Conservation (phyloP, 1,139 yeast genomes). For the Geotrichum cucujoidarum region DNA sequence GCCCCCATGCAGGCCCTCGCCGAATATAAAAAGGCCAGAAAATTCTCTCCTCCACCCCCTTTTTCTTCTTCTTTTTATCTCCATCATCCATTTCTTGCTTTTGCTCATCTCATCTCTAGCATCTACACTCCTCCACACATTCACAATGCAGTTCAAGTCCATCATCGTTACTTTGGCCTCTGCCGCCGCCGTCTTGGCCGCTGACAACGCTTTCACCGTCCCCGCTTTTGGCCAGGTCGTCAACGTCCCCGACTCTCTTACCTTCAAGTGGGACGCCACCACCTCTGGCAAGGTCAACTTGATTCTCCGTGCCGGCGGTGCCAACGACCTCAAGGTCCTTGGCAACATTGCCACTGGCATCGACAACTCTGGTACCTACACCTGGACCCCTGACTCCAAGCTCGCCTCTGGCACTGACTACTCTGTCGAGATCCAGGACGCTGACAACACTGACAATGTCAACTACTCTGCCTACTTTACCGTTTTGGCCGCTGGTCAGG, state of each 20-base stretch:
- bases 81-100: too few species aligned
- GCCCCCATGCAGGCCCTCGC: too few species aligned
- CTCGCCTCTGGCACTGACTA: conserved; percentile 30
- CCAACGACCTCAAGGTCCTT: conserved; percentile 27
- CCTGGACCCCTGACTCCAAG: conserved; percentile 31
- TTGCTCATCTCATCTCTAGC: too few species aligned
- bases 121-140: too few species aligned
- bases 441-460: conserved; percentile 15
- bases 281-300: conserved; percentile 32
- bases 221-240: conserved; percentile 33
- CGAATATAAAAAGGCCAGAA: too few species aligned
- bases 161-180: conserved; percentile 27
- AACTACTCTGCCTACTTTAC: conserved; percentile 36
- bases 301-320: conserved; percentile 32
- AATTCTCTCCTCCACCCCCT: too few species aligned
- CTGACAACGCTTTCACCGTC: conserved; percentile 28
- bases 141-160: conserved; percentile 21
- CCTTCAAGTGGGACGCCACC: conserved; percentile 32
- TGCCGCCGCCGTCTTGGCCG: conserved; percentile 31
- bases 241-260: conserved; percentile 27
- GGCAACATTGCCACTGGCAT: conserved; percentile 32
- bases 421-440: conserved; percentile 34
- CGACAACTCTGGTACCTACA: conserved; percentile 32
- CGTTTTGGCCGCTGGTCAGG: conserved; percentile 30
- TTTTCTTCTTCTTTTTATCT: too few species aligned